Evolutionary conservation across 257 asterid genomes (phyloP).

Genomic region (Solanum corneliomulleri): DNA sequence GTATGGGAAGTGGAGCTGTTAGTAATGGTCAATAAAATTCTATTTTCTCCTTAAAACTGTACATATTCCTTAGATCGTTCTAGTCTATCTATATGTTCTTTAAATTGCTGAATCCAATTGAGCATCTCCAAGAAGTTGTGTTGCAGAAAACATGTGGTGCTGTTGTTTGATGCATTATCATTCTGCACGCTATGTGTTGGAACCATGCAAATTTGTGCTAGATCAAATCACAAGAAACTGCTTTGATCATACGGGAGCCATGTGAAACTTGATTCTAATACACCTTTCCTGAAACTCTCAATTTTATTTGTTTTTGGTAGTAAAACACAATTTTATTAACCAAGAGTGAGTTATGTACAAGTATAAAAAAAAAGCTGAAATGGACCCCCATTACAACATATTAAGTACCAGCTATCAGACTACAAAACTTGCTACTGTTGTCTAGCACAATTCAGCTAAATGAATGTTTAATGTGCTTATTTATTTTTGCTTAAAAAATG

Average conservation of each 20-base stretch:
- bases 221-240: background rate
- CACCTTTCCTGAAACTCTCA: background rate
- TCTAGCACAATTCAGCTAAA: background rate
- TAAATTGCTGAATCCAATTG: background rate
- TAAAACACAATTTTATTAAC: background rate
- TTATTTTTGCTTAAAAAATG: background rate
- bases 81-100: background rate
- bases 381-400: background rate
- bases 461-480: background rate
- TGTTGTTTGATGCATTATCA: background rate
- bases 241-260: background rate
- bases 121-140: background rate
- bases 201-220: background rate
- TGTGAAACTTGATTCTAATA: background rate
- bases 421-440: background rate
- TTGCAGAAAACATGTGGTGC: background rate
- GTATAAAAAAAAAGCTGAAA: background rate
- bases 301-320: background rate
- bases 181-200: background rate
- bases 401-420: background rate
- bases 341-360: background rate
- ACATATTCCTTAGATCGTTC: background rate
- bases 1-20: constrained; percentile 34
- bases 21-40: constrained; percentile 44
- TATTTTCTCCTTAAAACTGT: background rate